These are phyloP conservation scores for Aechmea fasciata DNA, from an alignment of 176 grass and related monocot genomes.

Conservation along the genomic window DNA sequence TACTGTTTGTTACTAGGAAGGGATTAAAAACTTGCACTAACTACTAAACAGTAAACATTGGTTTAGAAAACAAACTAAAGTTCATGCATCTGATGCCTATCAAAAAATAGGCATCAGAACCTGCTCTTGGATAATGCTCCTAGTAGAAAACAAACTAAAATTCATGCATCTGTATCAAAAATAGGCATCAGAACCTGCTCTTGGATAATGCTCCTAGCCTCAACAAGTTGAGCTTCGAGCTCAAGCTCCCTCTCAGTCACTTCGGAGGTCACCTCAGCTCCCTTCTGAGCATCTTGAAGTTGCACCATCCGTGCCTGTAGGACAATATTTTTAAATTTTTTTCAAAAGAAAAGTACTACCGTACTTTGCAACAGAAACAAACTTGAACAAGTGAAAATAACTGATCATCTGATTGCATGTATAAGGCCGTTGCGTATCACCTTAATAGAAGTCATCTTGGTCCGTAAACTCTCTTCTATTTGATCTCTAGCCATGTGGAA, in stretches of 20 bases:
- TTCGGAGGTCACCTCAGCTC: slow-evolving; percentile 94
- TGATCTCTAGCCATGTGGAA: slow-evolving; percentile 99
- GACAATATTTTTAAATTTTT: slow-evolving; percentile 19
- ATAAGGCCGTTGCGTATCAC: slow-evolving; percentile 16
- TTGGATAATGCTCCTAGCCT: slow-evolving; percentile 99
- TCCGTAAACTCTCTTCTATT: slow-evolving; percentile 97
- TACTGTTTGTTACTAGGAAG: too few species aligned
- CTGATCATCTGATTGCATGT: neutral
- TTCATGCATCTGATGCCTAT: too few species aligned
- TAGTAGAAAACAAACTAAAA: too few species aligned
- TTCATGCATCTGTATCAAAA: too few species aligned
- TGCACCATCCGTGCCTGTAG: slow-evolving; percentile 70
- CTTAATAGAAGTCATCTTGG: slow-evolving; percentile 99
- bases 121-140: slow-evolving; percentile 99
- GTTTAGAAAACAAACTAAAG: too few species aligned
- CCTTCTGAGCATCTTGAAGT: slow-evolving; percentile 98
- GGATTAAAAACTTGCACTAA: too few species aligned
- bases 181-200: slow-evolving; percentile 47
- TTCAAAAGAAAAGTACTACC: neutral
- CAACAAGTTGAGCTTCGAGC: slow-evolving; percentile 97
- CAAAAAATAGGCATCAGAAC: slow-evolving; percentile 13
- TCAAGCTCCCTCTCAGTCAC: slow-evolving; percentile 93
- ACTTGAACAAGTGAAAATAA: neutral
- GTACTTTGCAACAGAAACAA: neutral
- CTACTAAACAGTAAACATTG: too few species aligned